A percentile compares a stretch with the other conserved stretches of the same genome.
phyloP scores from a whole-genome alignment of 768 basidiomycete genomes.

The Phanerodontia chrysosporium region DNA sequence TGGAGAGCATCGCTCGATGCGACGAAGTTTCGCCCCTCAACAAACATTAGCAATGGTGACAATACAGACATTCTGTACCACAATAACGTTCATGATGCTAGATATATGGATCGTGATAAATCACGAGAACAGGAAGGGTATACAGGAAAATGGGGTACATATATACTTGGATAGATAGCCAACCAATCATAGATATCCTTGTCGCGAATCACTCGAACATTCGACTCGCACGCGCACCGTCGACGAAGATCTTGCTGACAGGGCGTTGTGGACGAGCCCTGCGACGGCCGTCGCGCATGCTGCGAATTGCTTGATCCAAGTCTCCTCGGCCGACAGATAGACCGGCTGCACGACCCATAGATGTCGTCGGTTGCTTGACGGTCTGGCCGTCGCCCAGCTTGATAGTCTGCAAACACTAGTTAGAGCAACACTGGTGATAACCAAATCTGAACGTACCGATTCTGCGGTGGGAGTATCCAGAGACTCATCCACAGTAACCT shows the following conservation, averaged over 20 bases:
- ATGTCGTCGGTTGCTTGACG: constrained; percentile 29
- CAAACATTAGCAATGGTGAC: neutral
- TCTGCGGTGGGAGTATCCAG: constrained; percentile 14
- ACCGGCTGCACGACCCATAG: constrained; percentile 40
- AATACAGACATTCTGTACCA: neutral
- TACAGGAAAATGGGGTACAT: constrained; percentile 2
- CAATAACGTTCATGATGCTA: neutral
- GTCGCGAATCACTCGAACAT: constrained; percentile 22
- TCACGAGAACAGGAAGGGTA: constrained; percentile 1
- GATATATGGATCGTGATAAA: neutral
- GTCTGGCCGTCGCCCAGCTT: constrained; percentile 28
- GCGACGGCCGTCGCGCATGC: constrained; percentile 64
- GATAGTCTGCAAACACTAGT: constrained; percentile 34
- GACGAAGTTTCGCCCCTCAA: constrained; percentile 64
- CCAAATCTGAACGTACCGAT: constrained; percentile 11
- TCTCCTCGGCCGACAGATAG: constrained; percentile 71
- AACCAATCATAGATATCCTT: constrained; percentile 10
- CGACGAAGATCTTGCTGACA: constrained; percentile 77
- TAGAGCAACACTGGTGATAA: neutral
- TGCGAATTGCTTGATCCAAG: constrained; percentile 81
- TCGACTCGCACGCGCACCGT: constrained; percentile 42
- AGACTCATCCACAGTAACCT: constrained; percentile 15
- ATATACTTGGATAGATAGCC: constrained; percentile 4
- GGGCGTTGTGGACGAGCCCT: constrained; percentile 49
- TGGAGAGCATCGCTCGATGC: constrained; percentile 54